Conservation (phyloP, 495 filamentous ascomycete genomes). For the Xanthoparmelia taractica region DNA sequence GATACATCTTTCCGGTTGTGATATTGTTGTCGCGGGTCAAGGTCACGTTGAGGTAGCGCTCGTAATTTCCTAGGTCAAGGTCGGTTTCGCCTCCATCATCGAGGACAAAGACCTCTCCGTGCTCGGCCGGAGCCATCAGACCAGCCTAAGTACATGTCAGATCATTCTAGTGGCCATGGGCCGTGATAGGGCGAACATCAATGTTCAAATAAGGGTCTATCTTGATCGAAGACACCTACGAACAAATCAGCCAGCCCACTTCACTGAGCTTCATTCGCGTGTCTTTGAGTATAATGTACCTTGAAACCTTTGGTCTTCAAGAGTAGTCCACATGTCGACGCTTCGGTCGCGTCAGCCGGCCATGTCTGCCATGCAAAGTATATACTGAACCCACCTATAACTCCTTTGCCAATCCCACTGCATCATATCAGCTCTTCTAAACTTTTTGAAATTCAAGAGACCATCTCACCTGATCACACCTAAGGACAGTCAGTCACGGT, state of each 20-base stretch:
- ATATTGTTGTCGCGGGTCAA: constrained; percentile 80
- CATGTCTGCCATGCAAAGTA: constrained; percentile 19
- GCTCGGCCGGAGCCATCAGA: constrained; percentile 60
- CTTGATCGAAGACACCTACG: constrained; percentile 57
- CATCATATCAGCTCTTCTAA: constrained; percentile 45
- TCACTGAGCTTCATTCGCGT: constrained; percentile 19
- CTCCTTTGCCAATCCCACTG: constrained; percentile 74
- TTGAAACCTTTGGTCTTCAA: constrained; percentile 77
- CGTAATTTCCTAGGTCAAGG: constrained; percentile 94
- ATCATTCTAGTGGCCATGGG: not conserved
- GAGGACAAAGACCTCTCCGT: constrained; percentile 68
- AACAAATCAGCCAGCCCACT: constrained; percentile 26
- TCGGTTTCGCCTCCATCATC: constrained; percentile 78
- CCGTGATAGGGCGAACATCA: constrained; percentile 38
- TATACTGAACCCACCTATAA: constrained; percentile 51
- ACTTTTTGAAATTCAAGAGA: no score
- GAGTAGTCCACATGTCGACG: constrained; percentile 65
- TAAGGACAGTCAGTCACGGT: constrained; percentile 29
- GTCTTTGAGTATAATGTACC: constrained; percentile 37
- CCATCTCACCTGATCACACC: constrained; percentile 19
- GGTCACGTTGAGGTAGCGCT: constrained; percentile 67
- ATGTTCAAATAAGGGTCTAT: constrained; percentile 79
- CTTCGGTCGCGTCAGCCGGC: constrained; percentile 34
- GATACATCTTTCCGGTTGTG: constrained; percentile 92
- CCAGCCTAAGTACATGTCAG: constrained; percentile 46